phyloP scores from a whole-genome alignment of 2,329 filamentous ascomycete species.

The Diaporthe vaccinii region DNA sequence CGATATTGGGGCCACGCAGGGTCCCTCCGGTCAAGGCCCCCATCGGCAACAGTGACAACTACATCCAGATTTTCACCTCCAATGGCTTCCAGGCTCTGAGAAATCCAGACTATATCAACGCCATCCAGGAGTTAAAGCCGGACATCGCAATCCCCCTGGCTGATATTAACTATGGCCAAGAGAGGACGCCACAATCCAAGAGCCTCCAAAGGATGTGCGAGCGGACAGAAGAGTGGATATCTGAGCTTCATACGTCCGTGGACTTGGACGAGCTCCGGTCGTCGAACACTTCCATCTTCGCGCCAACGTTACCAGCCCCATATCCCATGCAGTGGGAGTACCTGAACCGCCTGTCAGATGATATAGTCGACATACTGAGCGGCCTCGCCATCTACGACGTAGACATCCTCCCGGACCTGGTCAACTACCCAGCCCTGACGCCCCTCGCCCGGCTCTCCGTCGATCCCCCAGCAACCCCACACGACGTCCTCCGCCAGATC shows the following conservation, averaged over 20 bases:
- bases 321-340: slow-evolving; percentile 85
- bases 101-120: slow-evolving; percentile 76
- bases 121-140: slow-evolving; percentile 75
- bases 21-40: slow-evolving; percentile 81
- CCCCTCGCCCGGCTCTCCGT: slow-evolving; percentile 81
- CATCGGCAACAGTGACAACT: slow-evolving; percentile 76
- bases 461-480: slow-evolving; percentile 77
- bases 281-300: slow-evolving; percentile 61
- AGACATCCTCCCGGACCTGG: slow-evolving; percentile 76
- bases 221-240: slow-evolving; percentile 86
- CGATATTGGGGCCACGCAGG: slow-evolving; percentile 83
- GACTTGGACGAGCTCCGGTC: slow-evolving; percentile 47
- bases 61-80: slow-evolving; percentile 85
- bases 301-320: slow-evolving; percentile 81
- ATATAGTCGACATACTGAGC: slow-evolving; percentile 70
- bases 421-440: slow-evolving; percentile 65
- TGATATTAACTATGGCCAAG: slow-evolving; percentile 69
- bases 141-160: slow-evolving; percentile 86
- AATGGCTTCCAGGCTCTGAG: slow-evolving; percentile 84
- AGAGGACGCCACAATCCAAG: slow-evolving; percentile 73
- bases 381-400: slow-evolving; percentile 85
- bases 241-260: slow-evolving; percentile 70
- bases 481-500: slow-evolving; percentile 82
- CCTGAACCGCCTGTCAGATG: slow-evolving; percentile 76
- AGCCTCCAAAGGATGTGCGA: slow-evolving; percentile 87